Percentiles rank a stretch among this genome's conserved stretches.
These are phyloP conservation scores for Trichocladium uniseriatum DNA, from an alignment of 495 filamentous ascomycete genomes.

Conservation along the genomic window DNA sequence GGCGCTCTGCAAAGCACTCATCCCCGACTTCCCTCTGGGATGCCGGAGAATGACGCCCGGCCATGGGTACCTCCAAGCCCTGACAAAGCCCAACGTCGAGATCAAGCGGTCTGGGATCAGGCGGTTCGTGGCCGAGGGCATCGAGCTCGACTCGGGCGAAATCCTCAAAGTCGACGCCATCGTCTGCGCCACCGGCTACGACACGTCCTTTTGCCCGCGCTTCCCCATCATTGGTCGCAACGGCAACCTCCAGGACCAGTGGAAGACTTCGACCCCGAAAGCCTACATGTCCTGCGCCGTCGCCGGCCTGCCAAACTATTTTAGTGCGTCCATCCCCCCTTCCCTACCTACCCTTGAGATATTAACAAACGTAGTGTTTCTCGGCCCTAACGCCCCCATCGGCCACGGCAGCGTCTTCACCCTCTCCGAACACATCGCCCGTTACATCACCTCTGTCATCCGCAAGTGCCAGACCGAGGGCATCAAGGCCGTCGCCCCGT, in stretches of 20 bases:
- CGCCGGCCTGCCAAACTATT: conserved; percentile 39
- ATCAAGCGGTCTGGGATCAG: conserved; percentile 49
- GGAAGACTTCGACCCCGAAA: conserved; percentile 28
- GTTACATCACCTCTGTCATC: conserved; percentile 37
- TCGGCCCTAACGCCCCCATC: conserved; percentile 42
- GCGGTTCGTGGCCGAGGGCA: conserved; percentile 48
- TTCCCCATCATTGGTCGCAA: conserved; percentile 50
- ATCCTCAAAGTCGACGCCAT: conserved; percentile 49
- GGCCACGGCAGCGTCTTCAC: conserved; percentile 43
- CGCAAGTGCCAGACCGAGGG: conserved; percentile 38
- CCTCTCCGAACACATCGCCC: conserved; percentile 37
- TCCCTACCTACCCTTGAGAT: background rate
- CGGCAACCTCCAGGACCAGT: conserved; percentile 39
- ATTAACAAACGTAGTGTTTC: conserved; percentile 24
- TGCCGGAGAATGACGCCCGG: conserved; percentile 61
- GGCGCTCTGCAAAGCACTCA: conserved; percentile 41
- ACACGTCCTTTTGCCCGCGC: conserved; percentile 50
- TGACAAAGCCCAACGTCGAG: conserved; percentile 51
- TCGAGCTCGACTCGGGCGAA: conserved; percentile 47
- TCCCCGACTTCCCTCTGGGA: conserved; percentile 57
- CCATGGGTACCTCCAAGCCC: conserved; percentile 55
- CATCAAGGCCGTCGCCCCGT: conserved; percentile 34
- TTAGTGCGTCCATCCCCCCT: conserved; percentile 32
- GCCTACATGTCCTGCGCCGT: conserved; percentile 41
- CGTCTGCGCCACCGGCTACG: conserved; percentile 66